A percentile compares a stretch with the other conserved stretches of the same genome.
These are phyloP conservation scores for Azolla pinnata DNA, from an alignment of 75 land plant genomes.

Conservation along the genomic window DNA sequence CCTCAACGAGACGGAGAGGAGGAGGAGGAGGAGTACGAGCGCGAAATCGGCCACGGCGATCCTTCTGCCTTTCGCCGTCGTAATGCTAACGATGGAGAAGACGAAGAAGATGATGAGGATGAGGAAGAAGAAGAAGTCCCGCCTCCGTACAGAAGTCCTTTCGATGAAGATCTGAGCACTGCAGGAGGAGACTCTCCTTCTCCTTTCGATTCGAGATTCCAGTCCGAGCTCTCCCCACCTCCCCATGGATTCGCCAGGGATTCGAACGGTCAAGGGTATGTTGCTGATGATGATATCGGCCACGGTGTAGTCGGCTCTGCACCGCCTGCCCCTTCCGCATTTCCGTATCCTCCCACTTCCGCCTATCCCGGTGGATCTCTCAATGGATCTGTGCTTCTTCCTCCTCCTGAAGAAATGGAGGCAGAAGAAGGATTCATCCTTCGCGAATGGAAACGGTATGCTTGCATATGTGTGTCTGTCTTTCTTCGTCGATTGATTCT, in stretches of 20 bases:
- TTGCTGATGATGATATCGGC: neutral
- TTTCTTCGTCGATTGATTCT: neutral
- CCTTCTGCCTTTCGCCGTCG: neutral
- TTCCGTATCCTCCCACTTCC: conserved; percentile 2
- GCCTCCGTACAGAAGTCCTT: neutral
- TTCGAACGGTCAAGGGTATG: conserved; percentile 3
- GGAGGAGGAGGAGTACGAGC: too few species aligned
- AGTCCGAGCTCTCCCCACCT: neutral
- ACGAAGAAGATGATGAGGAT: neutral
- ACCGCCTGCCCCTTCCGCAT: neutral
- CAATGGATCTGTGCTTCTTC: conserved; percentile 37
- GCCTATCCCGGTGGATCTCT: neutral
- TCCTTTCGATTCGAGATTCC: neutral
- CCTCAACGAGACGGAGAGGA: too few species aligned
- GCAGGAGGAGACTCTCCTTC: neutral
- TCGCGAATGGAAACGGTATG: conserved; percentile 67
- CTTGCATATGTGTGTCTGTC: neutral
- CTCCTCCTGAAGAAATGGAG: conserved; percentile 56
- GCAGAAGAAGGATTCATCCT: conserved; percentile 52
- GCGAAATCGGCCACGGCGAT: neutral
- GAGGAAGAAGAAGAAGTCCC: neutral
- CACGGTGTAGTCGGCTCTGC: neutral
- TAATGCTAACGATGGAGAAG: neutral
- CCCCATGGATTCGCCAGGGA: neutral
- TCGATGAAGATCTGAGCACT: conserved; percentile 2